These are phyloP conservation scores for Nothophoma quercina DNA, from an alignment of 2,329 filamentous ascomycete genomes.

Conservation along the genomic window DNA sequence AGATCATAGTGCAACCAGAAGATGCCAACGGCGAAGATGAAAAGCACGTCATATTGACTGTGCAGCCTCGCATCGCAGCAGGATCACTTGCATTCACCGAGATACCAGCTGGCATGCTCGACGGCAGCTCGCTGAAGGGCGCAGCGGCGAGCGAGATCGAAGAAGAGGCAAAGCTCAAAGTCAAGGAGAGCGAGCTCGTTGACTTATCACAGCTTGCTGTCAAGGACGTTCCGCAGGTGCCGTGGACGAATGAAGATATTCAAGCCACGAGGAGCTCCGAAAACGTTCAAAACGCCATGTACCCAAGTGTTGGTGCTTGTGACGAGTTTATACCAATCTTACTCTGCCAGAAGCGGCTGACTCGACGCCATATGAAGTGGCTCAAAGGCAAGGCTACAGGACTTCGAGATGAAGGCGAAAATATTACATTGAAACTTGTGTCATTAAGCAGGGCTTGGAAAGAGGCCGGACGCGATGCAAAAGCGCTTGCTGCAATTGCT, in stretches of 20 bases:
- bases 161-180: slow-evolving; percentile 64
- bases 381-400: slow-evolving; percentile 64
- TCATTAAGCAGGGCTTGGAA: slow-evolving; percentile 61
- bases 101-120: slow-evolving; percentile 68
- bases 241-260: neutral
- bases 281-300: slow-evolving; percentile 52
- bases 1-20: slow-evolving; percentile 64
- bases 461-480: slow-evolving; percentile 63
- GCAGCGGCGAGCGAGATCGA: slow-evolving; percentile 64
- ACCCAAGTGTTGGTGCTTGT: slow-evolving; percentile 63
- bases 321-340: slow-evolving; percentile 68
- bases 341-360: slow-evolving; percentile 62
- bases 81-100: slow-evolving; percentile 63
- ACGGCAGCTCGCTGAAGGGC: slow-evolving; percentile 63
- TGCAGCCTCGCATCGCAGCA: slow-evolving; percentile 65
- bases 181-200: slow-evolving; percentile 59
- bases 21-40: slow-evolving; percentile 50
- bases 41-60: slow-evolving; percentile 59
- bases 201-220: slow-evolving; percentile 63
- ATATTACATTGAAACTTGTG: slow-evolving; percentile 65
- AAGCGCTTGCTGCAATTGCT: slow-evolving; percentile 63
- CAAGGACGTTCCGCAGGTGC: slow-evolving; percentile 6
- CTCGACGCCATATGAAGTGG: slow-evolving; percentile 56
- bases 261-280: neutral
- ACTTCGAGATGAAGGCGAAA: slow-evolving; percentile 63